Evolutionary conservation across 139 green algal genomes (phyloP).

Genomic region (Ettlia oleoabundans): DNA sequence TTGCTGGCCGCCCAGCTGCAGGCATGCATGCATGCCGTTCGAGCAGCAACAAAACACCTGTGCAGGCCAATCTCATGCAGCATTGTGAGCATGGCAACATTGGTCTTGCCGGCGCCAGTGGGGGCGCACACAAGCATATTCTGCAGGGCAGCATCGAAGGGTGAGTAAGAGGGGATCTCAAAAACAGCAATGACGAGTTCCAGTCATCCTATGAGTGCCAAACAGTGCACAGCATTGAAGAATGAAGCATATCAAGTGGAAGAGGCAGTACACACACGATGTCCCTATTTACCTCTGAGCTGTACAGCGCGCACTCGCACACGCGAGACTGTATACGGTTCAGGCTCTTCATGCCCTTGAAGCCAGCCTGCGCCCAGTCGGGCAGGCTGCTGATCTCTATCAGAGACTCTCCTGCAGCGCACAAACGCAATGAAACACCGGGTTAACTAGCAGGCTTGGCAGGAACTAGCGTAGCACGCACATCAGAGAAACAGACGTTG

Average conservation of each 20-base stretch:
- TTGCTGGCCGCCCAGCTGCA: not conserved
- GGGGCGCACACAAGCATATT: constrained; percentile 95
- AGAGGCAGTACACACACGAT: not conserved
- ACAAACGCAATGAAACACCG: not conserved
- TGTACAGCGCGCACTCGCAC: constrained; percentile 88
- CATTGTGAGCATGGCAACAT: constrained; percentile 97
- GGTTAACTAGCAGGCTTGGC: not conserved
- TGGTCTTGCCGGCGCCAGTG: constrained; percentile 98
- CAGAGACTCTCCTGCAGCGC: constrained; percentile 71
- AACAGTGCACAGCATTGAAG: not conserved
- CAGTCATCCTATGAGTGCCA: no score
- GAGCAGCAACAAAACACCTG: not conserved
- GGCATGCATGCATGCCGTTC: not conserved
- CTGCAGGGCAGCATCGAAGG: not conserved
- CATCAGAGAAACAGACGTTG: not conserved
- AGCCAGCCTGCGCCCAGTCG: constrained; percentile 91
- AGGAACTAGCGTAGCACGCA: not conserved
- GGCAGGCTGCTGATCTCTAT: constrained; percentile 84
- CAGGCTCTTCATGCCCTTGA: constrained; percentile 87
- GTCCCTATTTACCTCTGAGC: constrained; percentile 55
- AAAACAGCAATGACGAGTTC: not conserved
- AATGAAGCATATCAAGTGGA: no score
- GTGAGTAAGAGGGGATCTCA: no score
- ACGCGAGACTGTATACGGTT: constrained; percentile 94
- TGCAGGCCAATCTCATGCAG: constrained; percentile 92